A percentile compares a stretch with the other conserved stretches of the same genome.
Conservation (phyloP, 768 basidiomycete species). For the Daedalea quercina region DNA sequence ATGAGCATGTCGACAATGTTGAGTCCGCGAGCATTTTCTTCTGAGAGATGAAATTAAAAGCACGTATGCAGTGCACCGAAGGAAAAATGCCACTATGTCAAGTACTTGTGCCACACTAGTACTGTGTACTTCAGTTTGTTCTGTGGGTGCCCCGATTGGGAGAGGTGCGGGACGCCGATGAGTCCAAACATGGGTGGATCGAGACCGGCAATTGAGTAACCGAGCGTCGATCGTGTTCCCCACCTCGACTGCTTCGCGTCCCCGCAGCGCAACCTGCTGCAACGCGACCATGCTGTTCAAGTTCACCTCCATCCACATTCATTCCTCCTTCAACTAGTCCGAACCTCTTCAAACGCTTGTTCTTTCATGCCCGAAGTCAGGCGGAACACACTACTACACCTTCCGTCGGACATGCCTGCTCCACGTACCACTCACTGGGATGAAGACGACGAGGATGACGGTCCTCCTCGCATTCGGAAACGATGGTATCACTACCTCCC, state of each 20-base stretch:
- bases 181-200: too few relatives aligned
- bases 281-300: neutral
- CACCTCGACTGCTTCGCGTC: neutral
- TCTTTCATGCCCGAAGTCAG: neutral
- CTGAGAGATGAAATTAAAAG: too few relatives aligned
- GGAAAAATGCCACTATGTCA: too few relatives aligned
- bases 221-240: neutral
- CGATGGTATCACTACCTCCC: constrained; percentile 17
- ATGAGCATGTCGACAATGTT: too few relatives aligned
- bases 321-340: neutral
- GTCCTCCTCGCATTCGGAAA: constrained; percentile 1
- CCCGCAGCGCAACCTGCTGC: neutral
- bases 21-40: too few relatives aligned
- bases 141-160: too few relatives aligned
- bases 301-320: neutral
- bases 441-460: constrained; percentile 11
- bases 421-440: neutral
- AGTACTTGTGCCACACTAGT: too few relatives aligned
- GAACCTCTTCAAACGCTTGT: neutral
- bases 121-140: too few relatives aligned
- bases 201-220: neutral
- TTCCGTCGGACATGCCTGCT: neutral
- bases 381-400: neutral
- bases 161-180: too few relatives aligned
- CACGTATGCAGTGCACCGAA: too few relatives aligned